Percentiles rank a stretch among this genome's conserved stretches.
These are phyloP conservation scores for Sedum album DNA, from an alignment of 164 flowering plant species.

Conservation along the genomic window DNA sequence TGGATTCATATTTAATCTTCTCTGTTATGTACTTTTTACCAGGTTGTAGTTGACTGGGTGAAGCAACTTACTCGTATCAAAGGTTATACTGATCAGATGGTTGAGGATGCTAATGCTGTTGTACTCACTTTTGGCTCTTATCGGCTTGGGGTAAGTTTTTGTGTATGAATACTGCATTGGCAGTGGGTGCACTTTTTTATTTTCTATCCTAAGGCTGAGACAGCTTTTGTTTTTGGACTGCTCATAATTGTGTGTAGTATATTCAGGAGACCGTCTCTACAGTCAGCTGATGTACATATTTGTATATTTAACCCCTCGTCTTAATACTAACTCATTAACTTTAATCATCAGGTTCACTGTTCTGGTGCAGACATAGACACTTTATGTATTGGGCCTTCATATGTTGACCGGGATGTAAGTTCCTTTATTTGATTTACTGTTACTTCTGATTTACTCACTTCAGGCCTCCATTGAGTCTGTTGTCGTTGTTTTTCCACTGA, in stretches of 20 bases:
- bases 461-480: background rate
- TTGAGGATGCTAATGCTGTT: constrained; percentile 91
- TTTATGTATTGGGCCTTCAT: constrained; percentile 91
- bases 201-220: background rate
- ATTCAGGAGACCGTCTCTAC: background rate
- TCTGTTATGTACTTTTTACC: too few species aligned
- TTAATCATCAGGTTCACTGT: constrained; percentile 65
- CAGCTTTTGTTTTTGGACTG: background rate
- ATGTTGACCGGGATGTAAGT: constrained; percentile 76
- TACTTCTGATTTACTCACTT: background rate
- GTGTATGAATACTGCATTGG: background rate
- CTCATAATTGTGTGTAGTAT: background rate
- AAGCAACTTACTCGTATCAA: constrained; percentile 70
- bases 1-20: too few species aligned
- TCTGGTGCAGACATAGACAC: constrained; percentile 97
- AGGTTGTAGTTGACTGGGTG: constrained; percentile 91
- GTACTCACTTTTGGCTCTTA: constrained; percentile 92
- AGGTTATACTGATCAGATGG: constrained; percentile 95
- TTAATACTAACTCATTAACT: background rate
- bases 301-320: background rate
- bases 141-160: constrained; percentile 65
- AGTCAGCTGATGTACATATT: background rate
- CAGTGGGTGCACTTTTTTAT: background rate
- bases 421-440: background rate
- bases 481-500: background rate